Evolutionary conservation across 2,329 filamentous ascomycete species (phyloP).

Genomic region (Verticillium alfalfae): DNA sequence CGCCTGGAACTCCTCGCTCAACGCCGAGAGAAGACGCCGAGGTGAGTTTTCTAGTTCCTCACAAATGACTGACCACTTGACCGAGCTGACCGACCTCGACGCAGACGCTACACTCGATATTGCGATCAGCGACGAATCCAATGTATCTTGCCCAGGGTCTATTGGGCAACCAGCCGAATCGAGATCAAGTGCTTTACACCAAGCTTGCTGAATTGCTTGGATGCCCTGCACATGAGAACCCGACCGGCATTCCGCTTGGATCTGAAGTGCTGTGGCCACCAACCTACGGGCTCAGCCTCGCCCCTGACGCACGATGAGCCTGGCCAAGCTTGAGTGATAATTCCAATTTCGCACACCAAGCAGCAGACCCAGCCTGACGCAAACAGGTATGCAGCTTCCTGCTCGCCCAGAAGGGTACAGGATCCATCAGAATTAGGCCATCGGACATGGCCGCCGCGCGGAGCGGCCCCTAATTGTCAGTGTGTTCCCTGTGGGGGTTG

Average conservation of each 20-base stretch:
- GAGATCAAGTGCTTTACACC: conserved; percentile 6
- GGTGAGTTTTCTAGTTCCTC: neutral
- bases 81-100: neutral
- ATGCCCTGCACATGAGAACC: conserved; percentile 4
- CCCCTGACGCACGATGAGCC: conserved; percentile 1
- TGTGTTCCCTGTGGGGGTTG: neutral
- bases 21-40: neutral
- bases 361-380: no score
- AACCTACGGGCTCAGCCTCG: conserved; percentile 10
- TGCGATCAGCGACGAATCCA: conserved; percentile 6
- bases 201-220: conserved; percentile 6
- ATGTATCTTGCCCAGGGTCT: conserved; percentile 10
- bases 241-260: conserved; percentile 7
- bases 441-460: neutral
- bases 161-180: conserved; percentile 9
- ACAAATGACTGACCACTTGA: neutral
- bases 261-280: conserved; percentile 8
- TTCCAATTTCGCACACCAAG: no score
- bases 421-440: neutral
- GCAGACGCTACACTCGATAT: conserved; percentile 5
- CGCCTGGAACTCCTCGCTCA: neutral
- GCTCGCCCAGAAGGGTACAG: neutral
- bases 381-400: neutral
- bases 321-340: no score
- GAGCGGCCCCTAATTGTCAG: neutral